Evolutionary conservation across 441 rosid genomes (phyloP), one percentile per base, ranked within the genome.

Genomic region (Croton setiger): DNA sequence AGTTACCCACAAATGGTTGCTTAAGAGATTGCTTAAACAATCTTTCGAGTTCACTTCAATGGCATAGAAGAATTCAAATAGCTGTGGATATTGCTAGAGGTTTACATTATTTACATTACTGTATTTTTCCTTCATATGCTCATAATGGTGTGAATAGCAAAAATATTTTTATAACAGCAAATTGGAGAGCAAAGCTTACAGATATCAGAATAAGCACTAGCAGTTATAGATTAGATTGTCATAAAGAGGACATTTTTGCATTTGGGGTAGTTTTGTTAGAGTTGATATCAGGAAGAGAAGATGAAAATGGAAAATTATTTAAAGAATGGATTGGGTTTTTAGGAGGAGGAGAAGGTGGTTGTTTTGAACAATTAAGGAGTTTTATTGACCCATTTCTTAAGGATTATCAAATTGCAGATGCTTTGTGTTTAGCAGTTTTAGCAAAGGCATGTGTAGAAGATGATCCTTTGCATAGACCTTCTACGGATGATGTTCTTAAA

Each of bases 401-500:
- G 62, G 83, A 83, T 57, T 84, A 83, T 57, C 76, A 81, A 8
- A 76, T 86, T 6, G 82, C 88, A 0, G 89, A 88, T 57, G 93
- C 88, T n/a, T 63, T 86, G 36, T 82, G 89, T 67, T 71, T 88
- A 13, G 81, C 82, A 33, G 84, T 86, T 77, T 71, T 88, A 72
- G 91, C 89, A 2, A 83, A 80, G 80, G 86, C 88, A 6, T 84
- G 93, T 53, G 76, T 86, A 10, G 87, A 80, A 63, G 88, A 86
- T 52, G 89, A 86, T 47, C 91, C 89, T 71, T 58, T 68, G 53
- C 84, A 75, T 47, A 78, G 88, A 72, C 91, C 93, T 31, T 83
- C 83, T 2, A 83, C 76, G 76, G 81, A 83, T 70, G 88, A 86
- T 54, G 75, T 86, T 63, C 64, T 84, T 9, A 88, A 86, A 78